Evolutionary conservation across 129 eudicot genomes (phyloP).

Genomic region (Flaveria trinervia): DNA sequence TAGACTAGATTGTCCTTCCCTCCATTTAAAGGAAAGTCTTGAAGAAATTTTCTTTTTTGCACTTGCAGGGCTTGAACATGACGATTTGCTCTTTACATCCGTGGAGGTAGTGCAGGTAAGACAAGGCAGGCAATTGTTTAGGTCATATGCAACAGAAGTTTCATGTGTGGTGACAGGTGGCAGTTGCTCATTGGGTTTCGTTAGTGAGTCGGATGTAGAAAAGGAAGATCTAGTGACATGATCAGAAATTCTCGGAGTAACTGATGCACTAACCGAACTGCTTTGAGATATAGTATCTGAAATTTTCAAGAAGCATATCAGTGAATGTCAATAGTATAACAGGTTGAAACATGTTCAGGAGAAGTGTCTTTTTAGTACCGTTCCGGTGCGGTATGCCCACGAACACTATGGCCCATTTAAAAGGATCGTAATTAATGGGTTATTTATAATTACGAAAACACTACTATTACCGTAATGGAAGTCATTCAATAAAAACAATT

Average conservation of each 20-base stretch:
- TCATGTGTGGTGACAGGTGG: conserved; percentile 26
- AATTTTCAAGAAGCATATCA: conserved; percentile 39
- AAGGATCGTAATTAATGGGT: neutral
- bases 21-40: conserved; percentile 71
- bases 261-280: conserved; percentile 62
- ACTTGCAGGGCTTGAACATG: conserved; percentile 62
- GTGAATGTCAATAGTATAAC: neutral
- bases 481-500: neutral
- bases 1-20: conserved; percentile 62
- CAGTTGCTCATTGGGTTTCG: conserved; percentile 25
- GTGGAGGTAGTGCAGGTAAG: conserved; percentile 57
- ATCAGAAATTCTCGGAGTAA: conserved; percentile 67
- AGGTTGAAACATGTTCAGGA: neutral
- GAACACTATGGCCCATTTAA: neutral
- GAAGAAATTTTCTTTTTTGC: conserved; percentile 52
- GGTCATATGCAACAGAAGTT: conserved; percentile 43
- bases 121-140: conserved; percentile 76
- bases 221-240: conserved; percentile 34
- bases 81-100: conserved; percentile 53
- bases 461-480: neutral
- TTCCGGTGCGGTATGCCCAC: neutral
- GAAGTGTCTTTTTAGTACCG: neutral
- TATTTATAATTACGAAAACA: neutral
- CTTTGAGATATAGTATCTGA: conserved; percentile 53
- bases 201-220: conserved; percentile 37